Conservation (phyloP, 2,329 filamentous ascomycete genomes). For the Aspergillus japonicus region DNA sequence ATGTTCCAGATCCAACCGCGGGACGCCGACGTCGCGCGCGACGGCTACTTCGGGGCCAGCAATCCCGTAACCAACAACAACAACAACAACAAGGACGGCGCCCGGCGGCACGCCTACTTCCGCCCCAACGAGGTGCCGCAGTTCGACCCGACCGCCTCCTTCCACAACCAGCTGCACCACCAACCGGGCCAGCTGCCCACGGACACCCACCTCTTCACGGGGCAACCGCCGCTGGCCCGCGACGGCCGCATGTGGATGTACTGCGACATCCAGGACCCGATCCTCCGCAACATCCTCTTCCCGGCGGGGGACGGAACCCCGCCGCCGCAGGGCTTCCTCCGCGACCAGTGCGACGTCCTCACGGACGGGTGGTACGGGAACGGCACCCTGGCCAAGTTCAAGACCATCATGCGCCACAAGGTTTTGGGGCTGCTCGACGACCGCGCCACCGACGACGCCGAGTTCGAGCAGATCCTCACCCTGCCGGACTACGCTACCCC, state of each 20-base stretch:
- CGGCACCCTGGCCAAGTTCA: constrained; percentile 78
- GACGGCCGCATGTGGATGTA: constrained; percentile 94
- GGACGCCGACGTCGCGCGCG: constrained; percentile 33
- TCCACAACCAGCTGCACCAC: neutral
- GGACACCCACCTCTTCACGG: constrained; percentile 73
- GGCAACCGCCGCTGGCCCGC: constrained; percentile 63
- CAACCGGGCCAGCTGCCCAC: neutral
- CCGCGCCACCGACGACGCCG: constrained; percentile 31
- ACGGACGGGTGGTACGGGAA: constrained; percentile 82
- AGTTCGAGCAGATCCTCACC: constrained; percentile 36
- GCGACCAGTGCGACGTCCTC: constrained; percentile 57
- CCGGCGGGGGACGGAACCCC: constrained; percentile 46
- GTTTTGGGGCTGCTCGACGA: constrained; percentile 63
- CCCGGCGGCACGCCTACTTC: constrained; percentile 30
- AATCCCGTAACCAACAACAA: neutral
- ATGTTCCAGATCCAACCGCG: constrained; percentile 69
- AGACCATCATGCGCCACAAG: constrained; percentile 85
- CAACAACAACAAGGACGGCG: neutral
- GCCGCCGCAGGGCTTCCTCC: constrained; percentile 48
- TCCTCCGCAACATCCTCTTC: constrained; percentile 66
- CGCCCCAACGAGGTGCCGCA: constrained; percentile 20
- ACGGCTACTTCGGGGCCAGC: constrained; percentile 21
- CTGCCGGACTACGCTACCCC: constrained; percentile 39
- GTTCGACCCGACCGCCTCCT: constrained; percentile 7
- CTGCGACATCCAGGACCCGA: constrained; percentile 83